Base-by-base conservation (phyloP, 2,329 filamentous ascomycete species). In the Botrytis porri region DNA sequence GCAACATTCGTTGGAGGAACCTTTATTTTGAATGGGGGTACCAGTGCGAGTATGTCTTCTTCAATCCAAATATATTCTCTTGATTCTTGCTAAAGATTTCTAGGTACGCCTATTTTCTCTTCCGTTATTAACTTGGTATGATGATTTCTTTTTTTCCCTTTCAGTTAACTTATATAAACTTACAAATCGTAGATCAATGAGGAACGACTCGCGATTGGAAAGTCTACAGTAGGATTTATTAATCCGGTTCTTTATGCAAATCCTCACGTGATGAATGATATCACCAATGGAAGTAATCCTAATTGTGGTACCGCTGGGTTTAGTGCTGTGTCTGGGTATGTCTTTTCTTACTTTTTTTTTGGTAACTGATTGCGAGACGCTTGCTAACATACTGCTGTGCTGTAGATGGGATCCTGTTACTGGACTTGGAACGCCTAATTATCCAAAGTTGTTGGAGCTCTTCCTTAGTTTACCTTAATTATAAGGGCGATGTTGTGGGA, bases 141-240 rank as follows among this genome's bases (percentile, higher is more conserved):
- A 48, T 18, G 18, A 10, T 18, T n/a, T 43, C 12, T n/a, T 4
- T 8, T 54, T 54, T 29, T 18, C 10, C 29, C 20, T 32, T 16
- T n/a, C 3, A 32, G 16, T 18, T 8, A 4, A 41, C 22, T 18
- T 12, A 4, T 20, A 18, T 22, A 2, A 18, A 35, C 45, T 66
- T 39, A 59, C 35, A 3, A 35, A 32, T 32, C 9, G 9, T 35
- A 72, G 71, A 84, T 86, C 69, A 83, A 83, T 32, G 82, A 83
- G 73, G 81, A 82, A 74, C 76, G 82, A 29, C 75, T 83, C 10
- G 79, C 78, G 1, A 75, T 75, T 35, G 79, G 80, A 1, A 83
- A 82, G 75, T 74, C 79, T 7, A 78, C 82, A 0, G 79, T 84
- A 8, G 83, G 83, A 0, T 84, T 83, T 57, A 79, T 83, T 4